Base-by-base conservation (phyloP, 208 protist species). In the Trypanosoma scelopori region DNA sequence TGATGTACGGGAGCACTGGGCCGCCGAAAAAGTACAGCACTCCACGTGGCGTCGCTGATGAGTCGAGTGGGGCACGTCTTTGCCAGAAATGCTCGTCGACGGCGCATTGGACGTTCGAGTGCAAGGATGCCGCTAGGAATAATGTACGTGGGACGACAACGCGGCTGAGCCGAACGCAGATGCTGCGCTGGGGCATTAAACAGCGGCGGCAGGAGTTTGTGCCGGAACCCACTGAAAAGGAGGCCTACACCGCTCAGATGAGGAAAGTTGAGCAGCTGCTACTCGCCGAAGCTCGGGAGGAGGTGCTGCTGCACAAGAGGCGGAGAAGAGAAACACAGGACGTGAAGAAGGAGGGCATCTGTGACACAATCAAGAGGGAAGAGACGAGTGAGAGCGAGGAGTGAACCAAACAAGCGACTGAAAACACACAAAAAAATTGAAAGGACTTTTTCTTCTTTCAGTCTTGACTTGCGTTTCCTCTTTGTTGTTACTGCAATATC, bases 21-120 rank as follows among this genome's bases (percentile, higher is more conserved):
- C 75, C 85, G 15, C 85, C 85, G 12, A 90, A 92, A 61, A 85
- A 85, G 37, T 95, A 95, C 74, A 95, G 89, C 66, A 86, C 88
- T 18, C 83, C 89, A 22, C 78, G 85, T 11, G 70, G 50, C 48
- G 64, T 78, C 39, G 76, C 76, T 48, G 72, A 68, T 11, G 71
- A 75, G 13, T 71, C 58, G 6, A 49, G 1, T 11, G 53, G 1
- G 9, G 52, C 16, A 58, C 72, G 55, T 48, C 48, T 59, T 13
- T 95, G 89, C 49, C 89, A 95, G 68, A 71, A 79, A 41, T 95
- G 89, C 70, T 49, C 55, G 2, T 84, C 81, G 30, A 80, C 55
- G 12, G 65, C 62, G 35, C 89, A 95, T 70, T 95, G 89, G 87
- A 89, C 89, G 5, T 95, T 78, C 55, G 86, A 93, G 66, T 95